Evolutionary conservation across 352 stramenopile species (phyloP).

Genomic region (Globisporangium abappressorium): DNA sequence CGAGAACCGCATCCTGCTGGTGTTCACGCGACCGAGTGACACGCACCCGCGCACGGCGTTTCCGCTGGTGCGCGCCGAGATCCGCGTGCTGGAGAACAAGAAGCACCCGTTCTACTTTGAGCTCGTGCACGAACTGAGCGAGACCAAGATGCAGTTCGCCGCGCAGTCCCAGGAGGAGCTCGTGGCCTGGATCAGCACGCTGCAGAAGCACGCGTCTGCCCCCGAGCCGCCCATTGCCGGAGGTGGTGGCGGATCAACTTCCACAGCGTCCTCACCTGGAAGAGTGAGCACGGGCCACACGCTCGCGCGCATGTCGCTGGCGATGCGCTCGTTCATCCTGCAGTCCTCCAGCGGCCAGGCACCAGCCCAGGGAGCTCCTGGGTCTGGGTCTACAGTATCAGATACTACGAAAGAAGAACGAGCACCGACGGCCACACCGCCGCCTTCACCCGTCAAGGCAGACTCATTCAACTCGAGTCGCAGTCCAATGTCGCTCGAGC

Average conservation of each 20-base stretch:
- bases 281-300: constrained; percentile 43
- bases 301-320: constrained; percentile 68
- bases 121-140: constrained; percentile 65
- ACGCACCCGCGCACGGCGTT: constrained; percentile 60
- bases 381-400: background rate
- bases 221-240: constrained; percentile 37
- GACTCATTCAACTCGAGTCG: background rate
- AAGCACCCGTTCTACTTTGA: constrained; percentile 82
- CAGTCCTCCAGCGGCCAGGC: constrained; percentile 28
- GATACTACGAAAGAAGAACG: background rate
- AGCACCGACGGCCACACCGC: background rate
- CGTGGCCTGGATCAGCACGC: constrained; percentile 49
- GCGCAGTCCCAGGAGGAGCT: constrained; percentile 64
- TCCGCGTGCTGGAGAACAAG: constrained; percentile 64
- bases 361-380: background rate
- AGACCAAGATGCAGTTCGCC: constrained; percentile 75
- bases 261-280: constrained; percentile 25
- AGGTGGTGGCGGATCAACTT: background rate
- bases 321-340: constrained; percentile 77
- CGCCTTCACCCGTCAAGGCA: constrained; percentile 5
- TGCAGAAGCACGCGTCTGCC: constrained; percentile 43
- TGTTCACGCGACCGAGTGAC: constrained; percentile 55
- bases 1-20: constrained; percentile 69
- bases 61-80: constrained; percentile 55
- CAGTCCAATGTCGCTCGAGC: background rate